phyloP scores from a whole-genome alignment of 495 filamentous ascomycete genomes.

The Viridothelium virens region DNA sequence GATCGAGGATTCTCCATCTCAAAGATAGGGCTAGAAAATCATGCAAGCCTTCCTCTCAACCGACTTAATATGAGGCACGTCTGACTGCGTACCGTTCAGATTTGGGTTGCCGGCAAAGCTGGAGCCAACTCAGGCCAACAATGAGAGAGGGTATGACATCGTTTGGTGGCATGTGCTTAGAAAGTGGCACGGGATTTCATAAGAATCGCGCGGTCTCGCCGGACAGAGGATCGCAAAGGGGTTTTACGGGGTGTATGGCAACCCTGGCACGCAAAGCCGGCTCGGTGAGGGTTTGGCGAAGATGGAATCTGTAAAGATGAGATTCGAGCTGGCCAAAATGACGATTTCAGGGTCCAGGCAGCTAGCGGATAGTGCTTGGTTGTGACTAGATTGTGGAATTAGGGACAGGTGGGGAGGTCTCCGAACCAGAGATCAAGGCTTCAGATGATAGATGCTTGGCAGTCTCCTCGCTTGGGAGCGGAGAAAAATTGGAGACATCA shows the following conservation, averaged over 20 bases:
- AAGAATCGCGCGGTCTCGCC: too few relatives aligned
- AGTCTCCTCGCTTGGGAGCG: not conserved
- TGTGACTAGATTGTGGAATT: not conserved
- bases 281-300: too few relatives aligned
- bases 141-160: constrained; percentile 1
- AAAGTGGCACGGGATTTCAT: not conserved
- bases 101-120: not conserved
- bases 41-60: not conserved
- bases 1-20: not conserved
- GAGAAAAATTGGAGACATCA: not conserved
- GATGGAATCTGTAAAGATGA: not conserved
- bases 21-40: not conserved
- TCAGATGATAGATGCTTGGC: not conserved
- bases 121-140: constrained; percentile 7
- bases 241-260: too few relatives aligned
- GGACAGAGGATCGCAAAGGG: too few relatives aligned
- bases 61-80: not conserved
- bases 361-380: not conserved
- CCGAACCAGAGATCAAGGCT: not conserved
- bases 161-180: not conserved
- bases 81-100: not conserved
- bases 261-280: too few relatives aligned
- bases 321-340: not conserved
- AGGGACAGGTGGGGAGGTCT: not conserved
- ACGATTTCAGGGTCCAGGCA: constrained; percentile 2